Percentiles rank a stretch among this genome's conserved stretches.
phyloP scores from a whole-genome alignment of 768 basidiomycete genomes.

The Amanita inopinata region DNA sequence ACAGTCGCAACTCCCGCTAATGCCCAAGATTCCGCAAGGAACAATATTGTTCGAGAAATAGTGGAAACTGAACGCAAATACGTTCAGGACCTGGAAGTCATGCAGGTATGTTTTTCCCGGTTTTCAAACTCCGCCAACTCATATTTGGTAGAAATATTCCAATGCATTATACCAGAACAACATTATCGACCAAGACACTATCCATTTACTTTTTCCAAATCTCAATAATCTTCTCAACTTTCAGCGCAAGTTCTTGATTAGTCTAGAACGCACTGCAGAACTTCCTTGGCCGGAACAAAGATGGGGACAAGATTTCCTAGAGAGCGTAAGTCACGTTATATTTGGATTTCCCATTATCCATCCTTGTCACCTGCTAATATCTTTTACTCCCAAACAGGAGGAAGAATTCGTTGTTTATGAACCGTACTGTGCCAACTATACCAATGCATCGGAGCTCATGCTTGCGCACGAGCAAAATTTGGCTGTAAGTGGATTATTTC shows the following conservation, averaged over 20 bases:
- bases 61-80: slow-evolving; percentile 94
- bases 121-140: slow-evolving; percentile 13
- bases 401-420: slow-evolving; percentile 94
- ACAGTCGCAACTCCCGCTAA: slow-evolving; percentile 34
- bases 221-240: slow-evolving; percentile 94
- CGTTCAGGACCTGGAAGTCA: slow-evolving; percentile 91
- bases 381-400: slow-evolving; percentile 62
- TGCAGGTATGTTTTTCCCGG: slow-evolving; percentile 59
- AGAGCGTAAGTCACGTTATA: slow-evolving; percentile 67
- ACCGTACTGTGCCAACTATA: slow-evolving; percentile 95
- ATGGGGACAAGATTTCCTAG: slow-evolving; percentile 80
- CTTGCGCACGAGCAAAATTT: slow-evolving; percentile 80
- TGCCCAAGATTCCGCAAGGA: slow-evolving; percentile 57
- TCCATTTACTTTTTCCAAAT: slow-evolving; percentile 91
- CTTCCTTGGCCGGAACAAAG: slow-evolving; percentile 75
- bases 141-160: slow-evolving; percentile 67
- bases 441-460: slow-evolving; percentile 77
- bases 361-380: slow-evolving; percentile 27
- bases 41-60: slow-evolving; percentile 79
- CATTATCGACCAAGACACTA: slow-evolving; percentile 88
- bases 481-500: slow-evolving; percentile 43
- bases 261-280: slow-evolving; percentile 78
- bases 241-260: slow-evolving; percentile 89
- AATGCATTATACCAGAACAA: slow-evolving; percentile 73
- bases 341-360: slow-evolving; percentile 32